Conservation (phyloP, 179 eudicot species). For the Heliamphora pulchella region DNA sequence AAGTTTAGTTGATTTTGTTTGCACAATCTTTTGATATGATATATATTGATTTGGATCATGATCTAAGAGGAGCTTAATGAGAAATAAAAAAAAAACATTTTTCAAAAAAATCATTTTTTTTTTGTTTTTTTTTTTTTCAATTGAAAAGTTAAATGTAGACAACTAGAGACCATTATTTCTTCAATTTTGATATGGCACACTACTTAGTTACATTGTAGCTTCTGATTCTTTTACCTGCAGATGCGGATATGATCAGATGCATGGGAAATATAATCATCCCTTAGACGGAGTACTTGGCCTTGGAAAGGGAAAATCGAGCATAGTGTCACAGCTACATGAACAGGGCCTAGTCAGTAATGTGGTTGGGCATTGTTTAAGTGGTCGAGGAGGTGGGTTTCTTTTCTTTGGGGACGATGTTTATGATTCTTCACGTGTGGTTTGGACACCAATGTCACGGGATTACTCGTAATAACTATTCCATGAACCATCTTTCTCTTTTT, state of each 20-base stretch:
- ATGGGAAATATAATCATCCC: slow-evolving; percentile 34
- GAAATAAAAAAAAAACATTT: no score
- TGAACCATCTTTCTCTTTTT: background rate
- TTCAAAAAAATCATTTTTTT: no score
- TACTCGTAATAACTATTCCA: slow-evolving; percentile 26
- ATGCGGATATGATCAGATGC: slow-evolving; percentile 86
- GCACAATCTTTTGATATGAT: background rate
- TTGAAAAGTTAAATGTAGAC: no score
- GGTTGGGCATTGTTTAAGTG: slow-evolving; percentile 82
- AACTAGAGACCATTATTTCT: background rate
- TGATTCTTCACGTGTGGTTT: slow-evolving; percentile 56
- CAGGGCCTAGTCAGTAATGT: slow-evolving; percentile 73
- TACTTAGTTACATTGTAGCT: background rate
- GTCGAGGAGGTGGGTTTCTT: slow-evolving; percentile 66
- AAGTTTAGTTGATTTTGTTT: background rate
- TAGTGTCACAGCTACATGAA: slow-evolving; percentile 64
- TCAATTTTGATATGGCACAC: background rate
- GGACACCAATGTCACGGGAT: slow-evolving; percentile 68
- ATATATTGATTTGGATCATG: no score
- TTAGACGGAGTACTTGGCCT: slow-evolving; percentile 94
- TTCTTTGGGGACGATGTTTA: slow-evolving; percentile 70
- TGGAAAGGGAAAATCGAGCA: slow-evolving; percentile 75
- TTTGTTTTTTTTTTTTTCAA: no score
- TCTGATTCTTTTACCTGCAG: slow-evolving; percentile 27
- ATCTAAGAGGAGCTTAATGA: no score